A percentile compares a stretch with the other conserved stretches of the same genome.
Evolutionary conservation across 2,329 filamentous ascomycete species (phyloP).

Genomic region (Rutstroemia sp.): DNA sequence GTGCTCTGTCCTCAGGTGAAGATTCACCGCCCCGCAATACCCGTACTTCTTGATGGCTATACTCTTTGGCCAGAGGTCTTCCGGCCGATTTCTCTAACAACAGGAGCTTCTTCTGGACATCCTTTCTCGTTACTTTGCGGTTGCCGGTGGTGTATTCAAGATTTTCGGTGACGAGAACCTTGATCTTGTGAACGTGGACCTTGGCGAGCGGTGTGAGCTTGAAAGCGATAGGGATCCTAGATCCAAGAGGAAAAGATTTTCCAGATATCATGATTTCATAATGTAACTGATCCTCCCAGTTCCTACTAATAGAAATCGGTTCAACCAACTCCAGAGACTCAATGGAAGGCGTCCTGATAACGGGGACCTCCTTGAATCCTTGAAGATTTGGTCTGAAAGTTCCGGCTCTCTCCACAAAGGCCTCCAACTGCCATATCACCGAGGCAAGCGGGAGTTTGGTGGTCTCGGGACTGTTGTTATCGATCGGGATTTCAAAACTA

Average conservation of each 20-base stretch:
- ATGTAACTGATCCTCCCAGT: conserved; percentile 69
- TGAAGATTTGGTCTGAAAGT: conserved; percentile 63
- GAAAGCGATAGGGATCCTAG: conserved; percentile 67
- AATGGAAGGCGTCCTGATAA: conserved; percentile 63
- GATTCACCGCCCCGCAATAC: conserved; percentile 61
- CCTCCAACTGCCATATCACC: conserved; percentile 64
- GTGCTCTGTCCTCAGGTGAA: conserved; percentile 38
- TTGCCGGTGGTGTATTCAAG: conserved; percentile 64
- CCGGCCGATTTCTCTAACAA: conserved; percentile 67
- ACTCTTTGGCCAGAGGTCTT: conserved; percentile 53
- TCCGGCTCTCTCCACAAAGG: conserved; percentile 59
- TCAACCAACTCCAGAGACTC: conserved; percentile 66
- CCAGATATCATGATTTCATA: conserved; percentile 74
- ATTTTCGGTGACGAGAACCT: conserved; percentile 66
- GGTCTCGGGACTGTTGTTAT: conserved; percentile 66
- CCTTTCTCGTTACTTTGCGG: conserved; percentile 60
- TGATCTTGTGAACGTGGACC: conserved; percentile 67
- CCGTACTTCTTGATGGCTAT: conserved; percentile 57
- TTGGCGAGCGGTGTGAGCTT: conserved; percentile 68
- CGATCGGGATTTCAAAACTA: conserved; percentile 76
- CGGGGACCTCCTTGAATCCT: conserved; percentile 57
- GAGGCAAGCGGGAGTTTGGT: conserved; percentile 64
- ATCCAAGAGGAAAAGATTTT: conserved; percentile 66
- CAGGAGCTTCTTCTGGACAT: conserved; percentile 58
- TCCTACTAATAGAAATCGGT: conserved; percentile 67